Evolutionary conservation across 2,329 filamentous ascomycete species (phyloP), one percentile per base, ranked within the genome.

Genomic region (Trichoderma guizhouense): DNA sequence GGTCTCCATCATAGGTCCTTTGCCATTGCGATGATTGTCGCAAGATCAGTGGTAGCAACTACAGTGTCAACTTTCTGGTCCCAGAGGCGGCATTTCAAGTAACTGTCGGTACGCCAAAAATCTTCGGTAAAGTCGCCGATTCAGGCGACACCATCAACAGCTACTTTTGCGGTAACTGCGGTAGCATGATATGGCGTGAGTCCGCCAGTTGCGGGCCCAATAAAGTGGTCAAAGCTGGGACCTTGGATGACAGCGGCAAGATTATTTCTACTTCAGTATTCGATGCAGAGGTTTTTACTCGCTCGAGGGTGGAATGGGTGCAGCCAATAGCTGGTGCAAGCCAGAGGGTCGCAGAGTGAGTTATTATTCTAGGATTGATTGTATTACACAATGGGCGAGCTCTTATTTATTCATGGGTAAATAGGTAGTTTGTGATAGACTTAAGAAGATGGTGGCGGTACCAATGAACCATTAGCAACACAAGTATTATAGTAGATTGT

Each of bases 11-110:
- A 28, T 15, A 67, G 64, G 51, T 57, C 9, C 47, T 67, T 1
- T 67, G 64, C n/a, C 64, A 67, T 11, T 67, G 64, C 51, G 26
- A 8, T n/a, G 64, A 67, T 21, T 67, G 64, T 51, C 47, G 51
- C 30, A 67, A 67, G 32, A 67, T 67, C 3, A 39, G 64, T 28
- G 64, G 64, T 2, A 67, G 64, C 47, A 67, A 36, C 30, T 67
- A 57, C 24, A 67, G 64, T 4, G 47, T 57, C 24, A 67, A 57
- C 30, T 57, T 67, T 57, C 8, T 67, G 9, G 11, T 67, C 21
- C 64, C 64, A 12, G 24, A 39, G 1, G 32, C 32, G 8, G 15
- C 7, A n/a, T 57, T 67, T 9, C 47, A 28, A 55, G 47, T 67
- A 26, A 67, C 32, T 28, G 24, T 11, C 7, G 64, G 64, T 28